phyloP scores from a whole-genome alignment of 1,284 basidiomycete species.

The Sanghuangporus weigelae region DNA sequence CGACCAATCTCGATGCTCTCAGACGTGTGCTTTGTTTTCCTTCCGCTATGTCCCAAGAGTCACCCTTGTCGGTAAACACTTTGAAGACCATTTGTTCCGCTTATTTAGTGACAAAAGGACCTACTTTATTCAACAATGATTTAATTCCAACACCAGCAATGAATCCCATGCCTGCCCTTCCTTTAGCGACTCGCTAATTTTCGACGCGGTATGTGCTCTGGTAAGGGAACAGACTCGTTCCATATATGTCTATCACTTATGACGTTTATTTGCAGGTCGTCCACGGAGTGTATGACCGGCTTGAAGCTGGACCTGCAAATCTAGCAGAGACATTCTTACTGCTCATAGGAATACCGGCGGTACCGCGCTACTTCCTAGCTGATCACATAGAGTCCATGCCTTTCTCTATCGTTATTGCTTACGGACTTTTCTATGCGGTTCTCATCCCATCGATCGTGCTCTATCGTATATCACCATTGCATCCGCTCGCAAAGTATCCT shows the following conservation, averaged over 20 bases:
- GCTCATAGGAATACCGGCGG: neutral
- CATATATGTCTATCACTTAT: neutral
- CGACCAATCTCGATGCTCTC: too few species aligned
- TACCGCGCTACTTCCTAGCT: neutral
- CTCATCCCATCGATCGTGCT: constrained; percentile 5
- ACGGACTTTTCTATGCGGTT: constrained; percentile 3
- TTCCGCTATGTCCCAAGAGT: too few species aligned
- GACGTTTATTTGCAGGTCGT: neutral
- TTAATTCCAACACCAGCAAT: too few species aligned
- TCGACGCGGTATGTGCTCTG: neutral
- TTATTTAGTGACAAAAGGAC: too few species aligned
- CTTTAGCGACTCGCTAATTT: neutral
- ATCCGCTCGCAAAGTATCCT: constrained; percentile 23
- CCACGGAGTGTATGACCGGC: constrained; percentile 6
- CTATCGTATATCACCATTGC: constrained; percentile 25
- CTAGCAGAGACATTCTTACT: neutral
- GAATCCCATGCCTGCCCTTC: too few species aligned
- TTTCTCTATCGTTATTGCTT: neutral
- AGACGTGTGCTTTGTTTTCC: too few species aligned
- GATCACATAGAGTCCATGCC: neutral
- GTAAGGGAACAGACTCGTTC: neutral
- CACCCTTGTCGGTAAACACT: too few species aligned
- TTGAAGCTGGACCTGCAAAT: constrained; percentile 5
- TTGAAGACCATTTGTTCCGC: too few species aligned
- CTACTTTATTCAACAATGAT: too few species aligned